Percentiles rank a stretch among this genome's conserved stretches.
Conservation (phyloP, 345 rosid species). For the Syzygium grande region DNA sequence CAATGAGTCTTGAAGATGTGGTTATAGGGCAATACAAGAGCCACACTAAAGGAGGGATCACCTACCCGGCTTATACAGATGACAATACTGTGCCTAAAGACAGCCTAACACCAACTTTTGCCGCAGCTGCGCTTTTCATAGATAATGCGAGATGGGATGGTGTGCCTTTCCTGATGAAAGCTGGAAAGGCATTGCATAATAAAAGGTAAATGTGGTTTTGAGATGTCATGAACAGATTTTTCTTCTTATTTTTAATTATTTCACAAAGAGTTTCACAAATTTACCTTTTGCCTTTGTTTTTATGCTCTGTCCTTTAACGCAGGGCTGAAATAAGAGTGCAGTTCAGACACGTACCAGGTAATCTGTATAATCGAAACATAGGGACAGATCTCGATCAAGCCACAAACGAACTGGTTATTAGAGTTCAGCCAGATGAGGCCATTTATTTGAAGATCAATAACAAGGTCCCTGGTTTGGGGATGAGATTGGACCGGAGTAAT, state of each 20-base stretch:
- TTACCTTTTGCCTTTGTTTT: not conserved
- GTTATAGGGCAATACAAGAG: slow-evolving; percentile 91
- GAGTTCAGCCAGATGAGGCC: slow-evolving; percentile 98
- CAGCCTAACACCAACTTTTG: slow-evolving; percentile 95
- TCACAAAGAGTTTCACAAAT: not conserved
- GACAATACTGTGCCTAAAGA: slow-evolving; percentile 86
- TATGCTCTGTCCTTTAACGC: slow-evolving; percentile 5
- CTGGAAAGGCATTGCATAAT: slow-evolving; percentile 89
- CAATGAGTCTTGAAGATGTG: slow-evolving; percentile 67
- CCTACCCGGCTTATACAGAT: slow-evolving; percentile 77
- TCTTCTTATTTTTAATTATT: not conserved
- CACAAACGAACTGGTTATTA: slow-evolving; percentile 92
- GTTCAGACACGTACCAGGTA: slow-evolving; percentile 97
- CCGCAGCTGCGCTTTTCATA: slow-evolving; percentile 96
- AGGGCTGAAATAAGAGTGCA: slow-evolving; percentile 99
- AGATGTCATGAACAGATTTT: not conserved
- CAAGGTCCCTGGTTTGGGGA: slow-evolving; percentile 97
- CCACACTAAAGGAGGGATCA: slow-evolving; percentile 75
- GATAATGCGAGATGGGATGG: slow-evolving; percentile 99
- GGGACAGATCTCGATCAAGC: slow-evolving; percentile 81
- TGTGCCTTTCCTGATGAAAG: slow-evolving; percentile 96
- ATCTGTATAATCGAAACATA: slow-evolving; percentile 66
- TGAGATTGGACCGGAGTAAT: slow-evolving; percentile 89
- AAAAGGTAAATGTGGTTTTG: slow-evolving; percentile 34
- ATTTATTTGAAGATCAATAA: slow-evolving; percentile 93